Evolutionary conservation across 2,329 filamentous ascomycete genomes (phyloP).

Genomic region (Trichoderma asperellum): DNA sequence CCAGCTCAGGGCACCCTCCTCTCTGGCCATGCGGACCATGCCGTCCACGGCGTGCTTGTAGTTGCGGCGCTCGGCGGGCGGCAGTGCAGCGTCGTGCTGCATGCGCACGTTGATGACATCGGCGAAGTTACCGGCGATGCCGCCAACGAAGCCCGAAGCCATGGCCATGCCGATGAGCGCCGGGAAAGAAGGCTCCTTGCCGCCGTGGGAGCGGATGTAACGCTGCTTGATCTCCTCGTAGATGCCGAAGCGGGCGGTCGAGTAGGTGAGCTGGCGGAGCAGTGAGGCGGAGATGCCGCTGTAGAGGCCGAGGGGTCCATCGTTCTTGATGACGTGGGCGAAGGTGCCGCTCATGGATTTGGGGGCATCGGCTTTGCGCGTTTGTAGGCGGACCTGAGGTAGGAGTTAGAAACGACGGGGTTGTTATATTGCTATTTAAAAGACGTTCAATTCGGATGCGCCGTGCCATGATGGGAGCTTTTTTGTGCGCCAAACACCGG

Average conservation of each 20-base stretch:
- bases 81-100: slow-evolving; percentile 88
- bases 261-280: slow-evolving; percentile 93
- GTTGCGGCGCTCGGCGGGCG: slow-evolving; percentile 73
- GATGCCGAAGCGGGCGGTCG: slow-evolving; percentile 91
- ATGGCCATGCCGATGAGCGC: slow-evolving; percentile 83
- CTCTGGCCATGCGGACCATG: slow-evolving; percentile 80
- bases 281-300: slow-evolving; percentile 90
- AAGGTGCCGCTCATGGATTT: slow-evolving; percentile 87
- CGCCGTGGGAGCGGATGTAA: slow-evolving; percentile 51
- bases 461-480: neutral
- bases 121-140: slow-evolving; percentile 88
- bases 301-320: slow-evolving; percentile 83
- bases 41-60: slow-evolving; percentile 91
- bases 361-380: slow-evolving; percentile 73
- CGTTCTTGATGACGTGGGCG: slow-evolving; percentile 73
- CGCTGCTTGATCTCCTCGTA: slow-evolving; percentile 90
- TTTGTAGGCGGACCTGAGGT: slow-evolving; percentile 80
- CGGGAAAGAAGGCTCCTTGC: slow-evolving; percentile 66
- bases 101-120: slow-evolving; percentile 98
- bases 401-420: slow-evolving; percentile 25
- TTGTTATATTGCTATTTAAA: neutral
- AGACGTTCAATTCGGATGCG: neutral
- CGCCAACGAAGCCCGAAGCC: slow-evolving; percentile 83
- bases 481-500: slow-evolving; percentile 5
- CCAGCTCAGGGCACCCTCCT: slow-evolving; percentile 75